Conservation (phyloP, 192 early-diverging fungal genomes). For the Backusella australiensis region DNA sequence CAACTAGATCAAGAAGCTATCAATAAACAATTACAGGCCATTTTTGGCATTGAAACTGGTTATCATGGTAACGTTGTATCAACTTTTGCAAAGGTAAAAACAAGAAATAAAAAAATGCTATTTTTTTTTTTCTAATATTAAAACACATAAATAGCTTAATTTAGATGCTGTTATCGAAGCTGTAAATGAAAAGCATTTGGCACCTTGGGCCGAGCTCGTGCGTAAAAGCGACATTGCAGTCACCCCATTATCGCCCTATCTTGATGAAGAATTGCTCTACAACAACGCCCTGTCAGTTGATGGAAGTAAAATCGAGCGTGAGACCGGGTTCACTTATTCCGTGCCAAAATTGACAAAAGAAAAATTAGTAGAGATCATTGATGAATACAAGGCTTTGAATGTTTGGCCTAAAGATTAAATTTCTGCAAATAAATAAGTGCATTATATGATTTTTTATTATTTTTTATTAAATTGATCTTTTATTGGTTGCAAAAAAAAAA, state of each 20-base stretch:
- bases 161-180: slow-evolving; percentile 82
- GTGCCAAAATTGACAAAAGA: slow-evolving; percentile 65
- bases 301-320: slow-evolving; percentile 74
- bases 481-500: neutral
- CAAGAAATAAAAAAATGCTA: neutral
- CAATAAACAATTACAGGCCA: slow-evolving; percentile 63
- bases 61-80: slow-evolving; percentile 78
- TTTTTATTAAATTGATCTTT: neutral
- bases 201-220: slow-evolving; percentile 89
- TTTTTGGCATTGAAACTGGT: slow-evolving; percentile 84
- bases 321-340: slow-evolving; percentile 68
- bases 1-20: slow-evolving; percentile 73
- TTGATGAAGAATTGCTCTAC: slow-evolving; percentile 89
- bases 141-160: slow-evolving; percentile 55
- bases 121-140: neutral
- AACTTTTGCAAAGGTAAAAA: slow-evolving; percentile 72
- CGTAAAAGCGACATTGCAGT: slow-evolving; percentile 64
- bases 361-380: slow-evolving; percentile 69
- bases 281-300: slow-evolving; percentile 86
- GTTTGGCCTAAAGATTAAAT: slow-evolving; percentile 68
- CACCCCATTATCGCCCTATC: slow-evolving; percentile 89
- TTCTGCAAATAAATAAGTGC: neutral
- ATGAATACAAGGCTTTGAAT: slow-evolving; percentile 75
- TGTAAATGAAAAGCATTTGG: slow-evolving; percentile 85
- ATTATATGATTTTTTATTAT: neutral